phyloP scores from a whole-genome alignment of 1,284 basidiomycete genomes.

The Sanghuangporus weigelae region DNA sequence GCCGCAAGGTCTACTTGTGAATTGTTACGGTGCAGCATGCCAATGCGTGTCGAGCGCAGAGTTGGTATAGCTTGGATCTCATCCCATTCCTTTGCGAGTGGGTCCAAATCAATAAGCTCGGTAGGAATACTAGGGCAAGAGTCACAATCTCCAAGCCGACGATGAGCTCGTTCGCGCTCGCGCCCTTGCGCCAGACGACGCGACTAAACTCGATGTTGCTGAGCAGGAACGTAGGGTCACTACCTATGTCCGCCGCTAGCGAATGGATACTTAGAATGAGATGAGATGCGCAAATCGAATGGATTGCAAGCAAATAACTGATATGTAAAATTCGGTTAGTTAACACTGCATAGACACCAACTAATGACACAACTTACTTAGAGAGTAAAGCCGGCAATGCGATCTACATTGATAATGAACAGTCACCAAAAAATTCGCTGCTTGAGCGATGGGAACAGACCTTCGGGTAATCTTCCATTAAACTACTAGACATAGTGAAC shows the following conservation, averaged over 20 bases:
- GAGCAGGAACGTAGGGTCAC: conserved; percentile 26
- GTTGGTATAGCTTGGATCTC: not conserved
- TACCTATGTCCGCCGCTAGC: conserved; percentile 25
- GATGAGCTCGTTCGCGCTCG: conserved; percentile 24
- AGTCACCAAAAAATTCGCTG: not conserved
- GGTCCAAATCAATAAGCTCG: conserved; percentile 7
- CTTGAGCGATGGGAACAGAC: not conserved
- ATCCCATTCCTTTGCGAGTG: not conserved
- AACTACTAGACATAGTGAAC: conserved; percentile 5
- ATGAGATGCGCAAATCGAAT: conserved; percentile 27
- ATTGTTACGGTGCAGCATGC: not conserved
- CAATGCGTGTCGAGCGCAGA: not conserved
- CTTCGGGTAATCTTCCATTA: not conserved
- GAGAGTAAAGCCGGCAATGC: conserved; percentile 24
- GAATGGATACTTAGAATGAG: conserved; percentile 29
- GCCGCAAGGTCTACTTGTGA: not conserved
- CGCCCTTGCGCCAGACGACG: conserved; percentile 24
- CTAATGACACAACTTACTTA: conserved; percentile 18
- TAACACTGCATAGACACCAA: not conserved
- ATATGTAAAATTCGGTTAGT: not conserved
- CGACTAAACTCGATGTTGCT: conserved; percentile 29
- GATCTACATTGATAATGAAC: conserved; percentile 15
- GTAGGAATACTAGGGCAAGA: not conserved
- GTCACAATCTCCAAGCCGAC: conserved; percentile 21
- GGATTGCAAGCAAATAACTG: conserved; percentile 24